Percentiles rank a stretch among this genome's conserved stretches.
phyloP scores from a whole-genome alignment of 805 yeast species.

The Cyberlindnera nakhonratchasimensis region DNA sequence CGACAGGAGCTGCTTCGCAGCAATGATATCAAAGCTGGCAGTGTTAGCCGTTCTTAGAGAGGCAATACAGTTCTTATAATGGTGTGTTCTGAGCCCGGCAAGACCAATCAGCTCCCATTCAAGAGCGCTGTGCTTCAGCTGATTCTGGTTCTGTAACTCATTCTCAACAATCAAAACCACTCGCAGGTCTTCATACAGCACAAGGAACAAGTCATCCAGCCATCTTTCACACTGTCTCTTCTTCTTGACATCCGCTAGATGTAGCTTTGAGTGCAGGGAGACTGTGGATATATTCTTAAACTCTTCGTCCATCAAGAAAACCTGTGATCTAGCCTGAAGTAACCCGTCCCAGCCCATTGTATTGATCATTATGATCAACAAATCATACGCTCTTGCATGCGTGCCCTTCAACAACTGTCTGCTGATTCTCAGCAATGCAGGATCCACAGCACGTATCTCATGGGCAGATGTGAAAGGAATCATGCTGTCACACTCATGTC shows the following conservation, averaged over 20 bases:
- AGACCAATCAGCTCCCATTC: conserved; percentile 76
- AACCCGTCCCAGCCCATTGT: conserved; percentile 81
- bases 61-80: conserved; percentile 45
- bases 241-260: conserved; percentile 16
- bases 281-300: conserved; percentile 37
- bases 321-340: conserved; percentile 58
- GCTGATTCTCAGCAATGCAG: conserved; percentile 47
- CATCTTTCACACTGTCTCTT: conserved; percentile 72
- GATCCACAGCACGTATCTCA: conserved; percentile 44
- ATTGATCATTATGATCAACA: conserved; percentile 65
- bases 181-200: conserved; percentile 62
- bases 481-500: conserved; percentile 28
- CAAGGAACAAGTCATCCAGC: conserved; percentile 71
- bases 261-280: conserved; percentile 16
- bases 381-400: conserved; percentile 58
- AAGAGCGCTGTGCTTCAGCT: conserved; percentile 51
- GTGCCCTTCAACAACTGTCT: conserved; percentile 51
- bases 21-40: conserved; percentile 61
- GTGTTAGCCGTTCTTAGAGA: conserved; percentile 52
- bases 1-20: conserved; percentile 47
- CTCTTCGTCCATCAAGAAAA: conserved; percentile 81
- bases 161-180: conserved; percentile 34
- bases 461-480: conserved; percentile 18
- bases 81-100: conserved; percentile 45
- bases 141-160: conserved; percentile 24